Conservation (phyloP, 768 basidiomycete genomes). For the Krasilnikovozyma curviuscula region DNA sequence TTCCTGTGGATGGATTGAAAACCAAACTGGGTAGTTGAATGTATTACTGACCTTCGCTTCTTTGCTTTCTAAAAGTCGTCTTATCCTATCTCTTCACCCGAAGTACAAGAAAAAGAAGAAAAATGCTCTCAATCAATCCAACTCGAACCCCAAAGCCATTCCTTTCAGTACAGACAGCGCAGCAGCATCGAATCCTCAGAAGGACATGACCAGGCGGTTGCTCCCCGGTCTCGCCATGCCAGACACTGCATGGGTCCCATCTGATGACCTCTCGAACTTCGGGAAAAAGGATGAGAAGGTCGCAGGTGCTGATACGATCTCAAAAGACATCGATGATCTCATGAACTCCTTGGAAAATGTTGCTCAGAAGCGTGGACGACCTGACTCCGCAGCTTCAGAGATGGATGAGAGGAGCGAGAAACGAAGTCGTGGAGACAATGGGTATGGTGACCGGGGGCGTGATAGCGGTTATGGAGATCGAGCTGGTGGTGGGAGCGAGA, state of each 20-base stretch:
- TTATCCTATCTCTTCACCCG: conserved; percentile 85
- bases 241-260: conserved; percentile 46
- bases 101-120: conserved; percentile 65
- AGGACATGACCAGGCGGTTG: conserved; percentile 24
- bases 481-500: conserved; percentile 1
- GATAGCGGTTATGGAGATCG: conserved; percentile 16
- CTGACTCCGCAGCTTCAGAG: conserved; percentile 27
- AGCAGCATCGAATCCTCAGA: conserved; percentile 18
- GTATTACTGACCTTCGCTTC: not conserved
- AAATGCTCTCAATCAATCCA: conserved; percentile 29
- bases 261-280: conserved; percentile 23
- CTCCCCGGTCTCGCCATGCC: conserved; percentile 78
- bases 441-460: conserved; percentile 20
- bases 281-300: conserved; percentile 16
- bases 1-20: not conserved
- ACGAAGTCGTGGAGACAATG: conserved; percentile 23
- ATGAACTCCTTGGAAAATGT: conserved; percentile 54
- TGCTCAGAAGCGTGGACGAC: conserved; percentile 41
- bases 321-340: conserved; percentile 69
- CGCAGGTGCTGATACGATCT: conserved; percentile 13
- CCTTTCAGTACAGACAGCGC: too few relatives aligned
- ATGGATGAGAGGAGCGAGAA: not conserved
- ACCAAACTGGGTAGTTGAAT: not conserved
- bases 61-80: conserved; percentile 31
- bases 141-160: not conserved